Conservation (phyloP, 257 asterid species). For the Ehretia macrophylla region DNA sequence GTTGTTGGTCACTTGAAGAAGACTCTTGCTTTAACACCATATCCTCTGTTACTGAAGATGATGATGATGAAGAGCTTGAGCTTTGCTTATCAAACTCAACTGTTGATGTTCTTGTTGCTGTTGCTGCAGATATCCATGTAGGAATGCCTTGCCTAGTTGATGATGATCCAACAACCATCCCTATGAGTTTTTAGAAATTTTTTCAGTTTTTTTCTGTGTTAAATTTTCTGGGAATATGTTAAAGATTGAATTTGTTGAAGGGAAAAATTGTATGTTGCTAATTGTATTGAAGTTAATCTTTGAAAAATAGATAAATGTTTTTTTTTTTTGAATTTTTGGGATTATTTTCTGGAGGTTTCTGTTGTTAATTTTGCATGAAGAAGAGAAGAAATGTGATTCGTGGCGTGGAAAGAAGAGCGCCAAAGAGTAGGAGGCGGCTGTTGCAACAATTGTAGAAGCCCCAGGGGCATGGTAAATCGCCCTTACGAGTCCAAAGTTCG, state of each 20-base stretch:
- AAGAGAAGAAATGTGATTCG: not conserved
- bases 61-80: not conserved
- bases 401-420: not conserved
- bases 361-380: slow-evolving; percentile 1
- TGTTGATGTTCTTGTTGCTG: slow-evolving; percentile 31
- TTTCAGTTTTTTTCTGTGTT: too few species aligned
- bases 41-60: not conserved
- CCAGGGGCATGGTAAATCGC: too few species aligned
- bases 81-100: slow-evolving; percentile 35
- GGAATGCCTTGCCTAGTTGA: slow-evolving; percentile 46
- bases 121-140: slow-evolving; percentile 48
- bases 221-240: not conserved
- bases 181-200: not conserved
- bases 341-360: not conserved
- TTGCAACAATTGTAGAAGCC: slow-evolving; percentile 9
- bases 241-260: not conserved
- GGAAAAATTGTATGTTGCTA: not conserved
- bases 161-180: slow-evolving; percentile 45
- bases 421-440: not conserved
- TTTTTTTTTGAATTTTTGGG: not conserved
- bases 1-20: not conserved
- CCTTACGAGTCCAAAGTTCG: too few species aligned
- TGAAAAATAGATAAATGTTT: not conserved
- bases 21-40: slow-evolving; percentile 11
- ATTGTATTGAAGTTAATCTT: not conserved